Evolutionary conservation across 768 basidiomycete species (phyloP).

Genomic region (Xanthoconium stramineum): DNA sequence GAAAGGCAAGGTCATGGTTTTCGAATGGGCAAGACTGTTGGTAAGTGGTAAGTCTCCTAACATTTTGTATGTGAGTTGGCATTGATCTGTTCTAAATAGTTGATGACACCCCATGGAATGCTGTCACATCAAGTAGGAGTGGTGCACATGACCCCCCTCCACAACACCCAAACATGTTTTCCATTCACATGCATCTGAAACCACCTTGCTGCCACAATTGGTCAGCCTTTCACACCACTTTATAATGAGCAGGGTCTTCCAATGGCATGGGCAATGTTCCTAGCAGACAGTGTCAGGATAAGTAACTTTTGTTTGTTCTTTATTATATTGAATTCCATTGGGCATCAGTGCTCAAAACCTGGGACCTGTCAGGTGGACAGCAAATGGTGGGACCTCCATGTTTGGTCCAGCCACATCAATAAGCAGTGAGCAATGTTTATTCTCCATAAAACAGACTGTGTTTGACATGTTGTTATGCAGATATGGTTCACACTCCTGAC

Average conservation of each 20-base stretch:
- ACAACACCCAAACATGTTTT: constrained; percentile 21
- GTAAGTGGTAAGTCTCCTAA: constrained; percentile 16
- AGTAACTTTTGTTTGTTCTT: not conserved
- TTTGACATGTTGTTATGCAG: not conserved
- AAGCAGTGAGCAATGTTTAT: not conserved
- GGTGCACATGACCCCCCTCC: constrained; percentile 20
- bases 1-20: constrained; percentile 45
- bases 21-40: constrained; percentile 26
- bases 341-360: not conserved
- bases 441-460: not conserved
- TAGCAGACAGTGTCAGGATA: not conserved
- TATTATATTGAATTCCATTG: not conserved
- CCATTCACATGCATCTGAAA: constrained; percentile 12
- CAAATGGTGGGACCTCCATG: not conserved
- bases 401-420: not conserved
- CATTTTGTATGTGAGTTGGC: not conserved
- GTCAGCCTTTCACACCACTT: not conserved
- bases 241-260: not conserved
- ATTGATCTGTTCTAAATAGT: not conserved
- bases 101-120: not conserved
- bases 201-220: not conserved
- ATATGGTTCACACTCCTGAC: not conserved
- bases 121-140: constrained; percentile 23
- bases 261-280: not conserved
- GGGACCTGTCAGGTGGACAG: not conserved